Conservation (phyloP, 2,329 filamentous ascomycete species). For the Rhinocladiella similis region DNA sequence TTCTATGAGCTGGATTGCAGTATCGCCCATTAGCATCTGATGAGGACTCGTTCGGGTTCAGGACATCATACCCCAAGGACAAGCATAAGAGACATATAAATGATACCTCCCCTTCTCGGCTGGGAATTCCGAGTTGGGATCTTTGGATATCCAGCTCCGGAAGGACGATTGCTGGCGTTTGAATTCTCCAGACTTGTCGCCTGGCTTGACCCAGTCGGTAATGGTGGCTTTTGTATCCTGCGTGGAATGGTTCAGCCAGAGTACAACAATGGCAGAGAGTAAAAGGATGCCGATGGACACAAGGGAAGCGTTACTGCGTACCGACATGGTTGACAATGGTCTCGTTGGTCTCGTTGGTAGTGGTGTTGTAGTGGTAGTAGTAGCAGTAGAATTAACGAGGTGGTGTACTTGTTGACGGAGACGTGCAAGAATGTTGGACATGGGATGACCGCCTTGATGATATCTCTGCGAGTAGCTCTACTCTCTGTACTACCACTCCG, state of each 20-base stretch:
- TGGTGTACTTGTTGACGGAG: slow-evolving; percentile 10
- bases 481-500: too few species aligned
- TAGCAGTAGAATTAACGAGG: slow-evolving; percentile 1
- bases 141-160: slow-evolving; percentile 73
- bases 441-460: slow-evolving; percentile 2
- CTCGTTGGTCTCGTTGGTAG: slow-evolving; percentile 22
- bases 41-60: not conserved
- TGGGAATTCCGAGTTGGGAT: slow-evolving; percentile 72
- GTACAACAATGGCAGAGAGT: slow-evolving; percentile 9
- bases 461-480: not conserved
- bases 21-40: too few species aligned
- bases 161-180: slow-evolving; percentile 85
- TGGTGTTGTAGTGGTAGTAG: not conserved
- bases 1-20: slow-evolving; percentile 65
- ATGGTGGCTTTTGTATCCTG: slow-evolving; percentile 53
- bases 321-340: slow-evolving; percentile 18
- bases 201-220: slow-evolving; percentile 79
- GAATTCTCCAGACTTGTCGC: slow-evolving; percentile 76
- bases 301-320: slow-evolving; percentile 16
- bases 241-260: slow-evolving; percentile 8
- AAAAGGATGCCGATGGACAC: slow-evolving; percentile 19
- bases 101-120: slow-evolving; percentile 90
- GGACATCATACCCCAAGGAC: slow-evolving; percentile 70
- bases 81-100: slow-evolving; percentile 91
- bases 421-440: slow-evolving; percentile 15